Percentiles rank a stretch among this genome's conserved stretches.
Evolutionary conservation across 2,329 filamentous ascomycete species (phyloP).

Genomic region (Clarireedia sp.): DNA sequence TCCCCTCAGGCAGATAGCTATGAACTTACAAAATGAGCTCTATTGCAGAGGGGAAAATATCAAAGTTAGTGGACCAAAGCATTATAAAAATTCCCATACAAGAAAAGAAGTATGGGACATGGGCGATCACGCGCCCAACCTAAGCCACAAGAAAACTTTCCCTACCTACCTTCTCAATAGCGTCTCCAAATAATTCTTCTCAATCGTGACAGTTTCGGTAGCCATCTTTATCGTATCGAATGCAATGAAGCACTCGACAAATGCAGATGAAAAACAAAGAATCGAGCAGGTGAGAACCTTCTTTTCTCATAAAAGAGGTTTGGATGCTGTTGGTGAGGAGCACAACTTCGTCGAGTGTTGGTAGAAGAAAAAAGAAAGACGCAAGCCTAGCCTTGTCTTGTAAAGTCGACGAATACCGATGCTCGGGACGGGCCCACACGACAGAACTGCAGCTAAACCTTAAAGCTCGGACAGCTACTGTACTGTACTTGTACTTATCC

Average conservation of each 20-base stretch:
- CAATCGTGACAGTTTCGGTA: constrained; percentile 44
- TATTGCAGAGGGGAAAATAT: constrained; percentile 20
- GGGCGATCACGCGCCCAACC: too few relatives aligned
- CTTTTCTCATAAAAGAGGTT: too few relatives aligned
- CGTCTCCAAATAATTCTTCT: constrained; percentile 53
- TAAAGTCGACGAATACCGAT: too few relatives aligned
- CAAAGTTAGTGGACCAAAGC: too few relatives aligned
- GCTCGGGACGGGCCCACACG: too few relatives aligned
- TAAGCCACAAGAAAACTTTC: background rate
- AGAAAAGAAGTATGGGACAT: too few relatives aligned
- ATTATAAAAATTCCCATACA: too few relatives aligned
- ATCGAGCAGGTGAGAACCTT: background rate
- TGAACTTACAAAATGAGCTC: constrained; percentile 40
- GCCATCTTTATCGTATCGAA: constrained; percentile 15
- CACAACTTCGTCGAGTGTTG: too few relatives aligned
- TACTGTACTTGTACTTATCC: too few relatives aligned
- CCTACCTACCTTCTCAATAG: constrained; percentile 49
- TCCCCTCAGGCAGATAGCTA: background rate
- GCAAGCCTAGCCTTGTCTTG: background rate
- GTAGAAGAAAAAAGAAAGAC: background rate
- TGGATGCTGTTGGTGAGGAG: too few relatives aligned
- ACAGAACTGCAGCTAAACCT: background rate
- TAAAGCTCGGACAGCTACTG: constrained; percentile 1
- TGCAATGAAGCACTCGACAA: background rate
- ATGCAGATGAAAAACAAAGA: background rate